phyloP scores from a whole-genome alignment of 2,329 filamentous ascomycete genomes.

The Sordariomycetes sp. region DNA sequence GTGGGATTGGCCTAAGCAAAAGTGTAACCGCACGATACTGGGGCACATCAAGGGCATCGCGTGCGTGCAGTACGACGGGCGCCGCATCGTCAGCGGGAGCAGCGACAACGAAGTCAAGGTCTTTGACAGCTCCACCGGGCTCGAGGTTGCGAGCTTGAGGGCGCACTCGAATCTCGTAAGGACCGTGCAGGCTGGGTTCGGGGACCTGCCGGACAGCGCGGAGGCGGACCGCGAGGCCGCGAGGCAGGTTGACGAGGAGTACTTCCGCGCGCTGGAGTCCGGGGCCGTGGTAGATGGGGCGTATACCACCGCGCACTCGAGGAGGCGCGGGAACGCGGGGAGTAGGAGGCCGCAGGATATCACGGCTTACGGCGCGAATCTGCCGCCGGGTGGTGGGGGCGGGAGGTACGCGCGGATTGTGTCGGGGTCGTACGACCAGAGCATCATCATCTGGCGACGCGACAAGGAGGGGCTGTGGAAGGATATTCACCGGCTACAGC shows the following conservation, averaged over 20 bases:
- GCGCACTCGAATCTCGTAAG: constrained; percentile 78
- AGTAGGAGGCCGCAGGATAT: constrained; percentile 65
- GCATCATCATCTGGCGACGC: constrained; percentile 87
- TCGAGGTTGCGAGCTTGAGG: constrained; percentile 78
- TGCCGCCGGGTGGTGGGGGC: constrained; percentile 84
- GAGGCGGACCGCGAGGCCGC: constrained; percentile 64
- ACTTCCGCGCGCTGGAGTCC: constrained; percentile 45
- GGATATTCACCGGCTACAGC: constrained; percentile 58
- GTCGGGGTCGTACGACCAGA: constrained; percentile 92
- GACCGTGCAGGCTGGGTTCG: constrained; percentile 90
- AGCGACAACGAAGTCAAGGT: constrained; percentile 95
- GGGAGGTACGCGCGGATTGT: constrained; percentile 89
- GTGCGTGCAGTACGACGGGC: constrained; percentile 91
- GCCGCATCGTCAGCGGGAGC: constrained; percentile 87
- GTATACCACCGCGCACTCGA: constrained; percentile 15
- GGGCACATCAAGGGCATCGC: constrained; percentile 94
- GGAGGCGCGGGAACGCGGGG: constrained; percentile 49
- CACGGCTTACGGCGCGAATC: constrained; percentile 66
- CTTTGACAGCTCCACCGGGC: constrained; percentile 73
- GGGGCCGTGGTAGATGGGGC: constrained; percentile 28
- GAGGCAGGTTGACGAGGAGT: constrained; percentile 57
- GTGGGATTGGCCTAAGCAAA: constrained; percentile 77
- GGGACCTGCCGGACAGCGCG: constrained; percentile 69
- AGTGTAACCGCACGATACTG: constrained; percentile 63
- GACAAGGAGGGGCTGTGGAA: constrained; percentile 79